A percentile compares a stretch with the other conserved stretches of the same genome.
phyloP scores from a whole-genome alignment of 805 yeast genomes.

The Metschnikowia colocasiae region DNA sequence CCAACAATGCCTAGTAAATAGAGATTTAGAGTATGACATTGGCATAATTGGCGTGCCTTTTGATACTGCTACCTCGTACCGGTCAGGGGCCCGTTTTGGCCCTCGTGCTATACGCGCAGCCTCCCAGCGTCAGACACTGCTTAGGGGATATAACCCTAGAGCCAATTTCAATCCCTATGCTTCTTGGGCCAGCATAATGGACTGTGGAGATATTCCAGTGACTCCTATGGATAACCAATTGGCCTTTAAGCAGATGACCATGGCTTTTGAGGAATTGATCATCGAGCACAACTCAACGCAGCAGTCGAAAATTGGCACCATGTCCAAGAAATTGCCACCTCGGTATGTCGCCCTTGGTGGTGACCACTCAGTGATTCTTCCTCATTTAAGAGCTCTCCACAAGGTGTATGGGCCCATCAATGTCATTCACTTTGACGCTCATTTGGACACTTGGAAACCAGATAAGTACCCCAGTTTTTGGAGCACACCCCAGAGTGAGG shows the following conservation, averaged over 20 bases:
- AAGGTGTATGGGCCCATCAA: conserved; percentile 63
- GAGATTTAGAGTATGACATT: conserved; percentile 53
- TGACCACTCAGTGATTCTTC: conserved; percentile 73
- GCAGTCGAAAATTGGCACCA: conserved; percentile 4
- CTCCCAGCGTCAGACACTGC: conserved; percentile 64
- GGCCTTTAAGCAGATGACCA: conserved; percentile 52
- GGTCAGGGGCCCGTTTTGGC: conserved; percentile 83
- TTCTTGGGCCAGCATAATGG: conserved; percentile 47
- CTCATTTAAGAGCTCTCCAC: conserved; percentile 64
- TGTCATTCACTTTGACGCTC: conserved; percentile 81
- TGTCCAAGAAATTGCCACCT: conserved; percentile 41
- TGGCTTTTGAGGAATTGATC: conserved; percentile 55
- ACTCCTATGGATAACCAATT: conserved; percentile 56
- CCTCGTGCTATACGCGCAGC: conserved; percentile 68
- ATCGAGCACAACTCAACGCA: conserved; percentile 31
- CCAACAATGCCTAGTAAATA: conserved; percentile 52
- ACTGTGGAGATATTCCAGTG: conserved; percentile 58
- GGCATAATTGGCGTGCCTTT: conserved; percentile 79
- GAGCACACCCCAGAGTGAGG: conserved; percentile 53
- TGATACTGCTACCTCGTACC: conserved; percentile 74
- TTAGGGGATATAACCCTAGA: conserved; percentile 67
- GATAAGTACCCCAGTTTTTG: conserved; percentile 62
- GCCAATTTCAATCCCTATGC: conserved; percentile 54
- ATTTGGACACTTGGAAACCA: conserved; percentile 80
- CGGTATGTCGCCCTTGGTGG: conserved; percentile 74